Evolutionary conservation across 73 alveolate species (phyloP).

Genomic region (Diophrys sp.): DNA sequence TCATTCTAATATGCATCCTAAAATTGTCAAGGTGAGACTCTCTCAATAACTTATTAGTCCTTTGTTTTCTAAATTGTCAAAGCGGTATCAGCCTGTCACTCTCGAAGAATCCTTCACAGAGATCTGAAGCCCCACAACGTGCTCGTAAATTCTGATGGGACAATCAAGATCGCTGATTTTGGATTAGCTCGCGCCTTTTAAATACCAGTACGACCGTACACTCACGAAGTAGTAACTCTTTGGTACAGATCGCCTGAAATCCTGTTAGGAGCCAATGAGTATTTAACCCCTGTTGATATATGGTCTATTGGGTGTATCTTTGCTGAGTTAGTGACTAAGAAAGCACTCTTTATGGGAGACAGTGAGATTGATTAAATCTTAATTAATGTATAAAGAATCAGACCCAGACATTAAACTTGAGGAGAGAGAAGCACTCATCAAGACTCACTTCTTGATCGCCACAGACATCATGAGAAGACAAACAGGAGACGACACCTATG

Average conservation of each 20-base stretch:
- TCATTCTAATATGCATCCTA: not conserved
- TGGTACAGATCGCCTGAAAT: constrained; percentile 86
- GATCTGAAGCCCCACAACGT: constrained; percentile 93
- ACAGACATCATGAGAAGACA: no score
- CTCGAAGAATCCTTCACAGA: constrained; percentile 79
- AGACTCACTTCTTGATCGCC: no score
- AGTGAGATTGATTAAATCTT: constrained; percentile 87
- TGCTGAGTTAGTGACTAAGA: constrained; percentile 74
- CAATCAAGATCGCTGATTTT: constrained; percentile 90
- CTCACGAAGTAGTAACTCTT: constrained; percentile 76
- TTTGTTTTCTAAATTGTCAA: constrained; percentile 30
- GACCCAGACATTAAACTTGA: no score
- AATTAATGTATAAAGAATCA: no score
- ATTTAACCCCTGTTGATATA: constrained; percentile 82
- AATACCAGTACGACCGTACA: constrained; percentile 90
- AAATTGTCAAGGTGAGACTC: constrained; percentile 10
- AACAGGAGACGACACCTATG: no score
- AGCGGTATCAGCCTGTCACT: constrained; percentile 55
- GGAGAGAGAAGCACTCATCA: no score
- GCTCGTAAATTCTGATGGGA: constrained; percentile 67
- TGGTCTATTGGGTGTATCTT: constrained; percentile 94
- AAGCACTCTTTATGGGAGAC: constrained; percentile 81
- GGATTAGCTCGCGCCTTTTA: constrained; percentile 96
- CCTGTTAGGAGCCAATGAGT: constrained; percentile 66
- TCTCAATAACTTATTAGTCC: constrained; percentile 5